Evolutionary conservation across 2,329 filamentous ascomycete genomes (phyloP).

Genomic region (Aureobasidium sp.): DNA sequence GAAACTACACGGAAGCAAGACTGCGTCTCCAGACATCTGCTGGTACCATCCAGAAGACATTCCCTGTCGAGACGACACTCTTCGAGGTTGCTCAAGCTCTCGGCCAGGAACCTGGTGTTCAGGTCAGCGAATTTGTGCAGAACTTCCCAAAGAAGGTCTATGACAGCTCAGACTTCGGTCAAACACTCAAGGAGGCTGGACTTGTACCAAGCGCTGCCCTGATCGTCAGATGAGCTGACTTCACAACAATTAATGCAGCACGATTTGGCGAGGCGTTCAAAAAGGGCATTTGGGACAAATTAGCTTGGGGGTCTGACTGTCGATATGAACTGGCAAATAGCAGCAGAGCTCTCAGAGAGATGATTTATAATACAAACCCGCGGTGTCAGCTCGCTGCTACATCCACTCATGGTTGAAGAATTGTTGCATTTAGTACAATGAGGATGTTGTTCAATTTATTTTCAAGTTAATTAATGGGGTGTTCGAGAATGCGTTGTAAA

Average conservation of each 20-base stretch:
- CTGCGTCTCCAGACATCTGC: conserved; percentile 69
- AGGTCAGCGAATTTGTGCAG: conserved; percentile 70
- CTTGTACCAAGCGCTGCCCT: conserved; percentile 86
- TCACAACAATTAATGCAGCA: not conserved
- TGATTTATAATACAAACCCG: not conserved
- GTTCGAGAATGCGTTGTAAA: too few species aligned
- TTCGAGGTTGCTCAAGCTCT: conserved; percentile 83
- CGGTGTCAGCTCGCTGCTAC: not conserved
- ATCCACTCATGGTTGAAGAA: not conserved
- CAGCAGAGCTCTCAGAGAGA: not conserved
- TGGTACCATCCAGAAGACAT: conserved; percentile 78
- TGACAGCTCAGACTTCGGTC: conserved; percentile 63
- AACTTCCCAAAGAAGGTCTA: conserved; percentile 86
- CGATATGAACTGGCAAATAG: not conserved
- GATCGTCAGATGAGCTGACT: conserved; percentile 50
- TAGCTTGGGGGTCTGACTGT: not conserved
- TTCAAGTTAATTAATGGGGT: too few species aligned
- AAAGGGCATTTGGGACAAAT: not conserved
- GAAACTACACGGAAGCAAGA: conserved; percentile 71
- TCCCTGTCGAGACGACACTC: conserved; percentile 81
- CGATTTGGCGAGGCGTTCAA: conserved; percentile 4
- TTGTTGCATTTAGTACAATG: not conserved
- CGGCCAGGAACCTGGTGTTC: conserved; percentile 59
- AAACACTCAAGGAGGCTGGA: conserved; percentile 88
- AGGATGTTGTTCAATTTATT: too few species aligned